Evolutionary conservation across 306 rosid species (phyloP), one percentile per base, ranked within the genome.

Genomic region (Benincasa hispida): DNA sequence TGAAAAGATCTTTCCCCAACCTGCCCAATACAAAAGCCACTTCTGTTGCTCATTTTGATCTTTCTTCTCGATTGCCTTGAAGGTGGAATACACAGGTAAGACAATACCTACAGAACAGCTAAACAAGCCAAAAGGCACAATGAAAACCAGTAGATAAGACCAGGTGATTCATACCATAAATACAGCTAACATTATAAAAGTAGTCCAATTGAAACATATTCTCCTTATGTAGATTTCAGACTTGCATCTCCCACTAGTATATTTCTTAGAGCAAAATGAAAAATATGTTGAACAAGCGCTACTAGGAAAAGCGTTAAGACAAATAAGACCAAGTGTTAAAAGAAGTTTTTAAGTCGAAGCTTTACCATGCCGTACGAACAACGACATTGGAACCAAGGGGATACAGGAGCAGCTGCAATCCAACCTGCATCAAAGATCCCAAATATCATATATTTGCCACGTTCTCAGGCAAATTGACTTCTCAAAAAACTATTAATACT

Each of bases 1-100:
- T 21, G 24, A 77, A 50, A 28, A 61, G 8, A 54, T 72, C 12
- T 32, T n/a, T 21, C 59, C 12, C 47, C 8, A 62, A 91, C 98
- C 97, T 78, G 98, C 97, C 97, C 98, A 93, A 74, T 93, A 93
- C 15, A 93, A 22, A 86, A 93, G 98, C 86, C 93, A 88, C 82
- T 83, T 82, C 30, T 89, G 87, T 78, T 91, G 97, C 54, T 86
- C 94, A 83, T 82, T 34, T 78, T 85, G 84, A 83, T 91, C 90
- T 73, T 85, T 88, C 76, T 79, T 86, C 78, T 93, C 98, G 48
- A 93, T 90, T 66, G 98, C 97, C 89, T 89, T 91, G 82, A 88
- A 90, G 34, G 97, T 93, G 57, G 90, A 87, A 81, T 93, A 91
- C n/a, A 93, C 94, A 41, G 98, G 98, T 78, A 93, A 77, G 78